These are phyloP conservation scores for Cryomyces minteri DNA, from an alignment of 495 filamentous ascomycete genomes.

Conservation along the genomic window DNA sequence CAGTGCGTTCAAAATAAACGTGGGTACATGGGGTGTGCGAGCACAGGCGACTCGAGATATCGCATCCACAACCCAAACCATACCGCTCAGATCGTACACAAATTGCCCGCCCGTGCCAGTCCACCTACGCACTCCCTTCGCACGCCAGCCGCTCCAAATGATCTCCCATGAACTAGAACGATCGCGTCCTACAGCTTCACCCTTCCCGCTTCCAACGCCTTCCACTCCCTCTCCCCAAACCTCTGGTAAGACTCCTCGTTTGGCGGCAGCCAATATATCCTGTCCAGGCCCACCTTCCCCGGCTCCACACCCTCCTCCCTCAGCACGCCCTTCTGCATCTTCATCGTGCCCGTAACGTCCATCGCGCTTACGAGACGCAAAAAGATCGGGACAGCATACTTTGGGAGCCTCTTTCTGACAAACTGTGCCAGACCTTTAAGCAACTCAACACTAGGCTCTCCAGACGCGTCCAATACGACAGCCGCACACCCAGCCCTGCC, in stretches of 20 bases:
- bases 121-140: too few species aligned
- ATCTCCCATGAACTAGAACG: too few species aligned
- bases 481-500: slow-evolving; percentile 24
- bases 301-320: slow-evolving; percentile 12
- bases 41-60: too few species aligned
- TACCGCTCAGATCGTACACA: too few species aligned
- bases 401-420: slow-evolving; percentile 4
- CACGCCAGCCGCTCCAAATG: slow-evolving; percentile 12
- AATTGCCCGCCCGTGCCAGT: too few species aligned
- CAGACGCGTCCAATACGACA: slow-evolving; percentile 3
- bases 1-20: too few species aligned
- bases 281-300: slow-evolving; percentile 5
- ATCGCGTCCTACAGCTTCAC: slow-evolving; percentile 4
- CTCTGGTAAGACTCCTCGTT: slow-evolving; percentile 5
- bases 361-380: slow-evolving; percentile 5
- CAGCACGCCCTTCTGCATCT: slow-evolving; percentile 11
- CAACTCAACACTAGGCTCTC: background rate
- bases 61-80: too few species aligned
- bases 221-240: slow-evolving; percentile 9
- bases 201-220: slow-evolving; percentile 2
- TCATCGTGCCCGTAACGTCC: slow-evolving; percentile 13
- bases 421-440: slow-evolving; percentile 3
- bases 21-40: too few species aligned
- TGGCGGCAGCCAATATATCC: slow-evolving; percentile 8
- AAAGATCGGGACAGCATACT: slow-evolving; percentile 10